Percentiles rank a stretch among this genome's conserved stretches.
phyloP scores from a whole-genome alignment of 2,329 filamentous ascomycete genomes.

The Colletotrichum sp. region DNA sequence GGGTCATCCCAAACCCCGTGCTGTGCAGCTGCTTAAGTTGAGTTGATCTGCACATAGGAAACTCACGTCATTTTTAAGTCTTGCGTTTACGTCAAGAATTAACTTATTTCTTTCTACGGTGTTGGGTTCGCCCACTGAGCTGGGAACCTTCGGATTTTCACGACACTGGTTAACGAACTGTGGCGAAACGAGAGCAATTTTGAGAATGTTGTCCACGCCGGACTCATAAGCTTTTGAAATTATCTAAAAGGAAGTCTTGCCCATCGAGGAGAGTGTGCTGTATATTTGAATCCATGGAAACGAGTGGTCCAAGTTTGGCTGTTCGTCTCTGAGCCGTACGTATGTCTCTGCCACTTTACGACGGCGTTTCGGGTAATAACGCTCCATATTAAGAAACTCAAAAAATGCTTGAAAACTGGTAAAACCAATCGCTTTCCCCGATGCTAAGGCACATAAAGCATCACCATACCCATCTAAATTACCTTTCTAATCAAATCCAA shows the following conservation, averaged over 20 bases:
- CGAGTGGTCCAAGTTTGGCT: background rate
- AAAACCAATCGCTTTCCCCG: background rate
- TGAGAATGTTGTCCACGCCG: background rate
- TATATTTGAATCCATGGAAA: background rate
- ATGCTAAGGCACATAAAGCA: fast-evolving
- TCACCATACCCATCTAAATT: background rate
- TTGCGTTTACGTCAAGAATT: background rate
- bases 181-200: background rate
- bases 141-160: background rate
- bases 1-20: background rate
- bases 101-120: background rate
- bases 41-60: background rate
- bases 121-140: background rate
- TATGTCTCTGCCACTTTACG: background rate
- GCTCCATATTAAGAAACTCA: background rate
- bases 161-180: background rate
- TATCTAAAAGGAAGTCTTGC: fast-evolving
- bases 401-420: background rate
- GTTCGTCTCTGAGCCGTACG: background rate
- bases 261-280: fast-evolving
- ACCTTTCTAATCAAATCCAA: background rate
- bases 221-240: background rate
- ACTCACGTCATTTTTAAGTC: background rate
- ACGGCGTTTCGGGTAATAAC: background rate
- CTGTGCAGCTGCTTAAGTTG: background rate